Conservation (phyloP, 306 rosid genomes). For the Prinsepia uniflora region DNA sequence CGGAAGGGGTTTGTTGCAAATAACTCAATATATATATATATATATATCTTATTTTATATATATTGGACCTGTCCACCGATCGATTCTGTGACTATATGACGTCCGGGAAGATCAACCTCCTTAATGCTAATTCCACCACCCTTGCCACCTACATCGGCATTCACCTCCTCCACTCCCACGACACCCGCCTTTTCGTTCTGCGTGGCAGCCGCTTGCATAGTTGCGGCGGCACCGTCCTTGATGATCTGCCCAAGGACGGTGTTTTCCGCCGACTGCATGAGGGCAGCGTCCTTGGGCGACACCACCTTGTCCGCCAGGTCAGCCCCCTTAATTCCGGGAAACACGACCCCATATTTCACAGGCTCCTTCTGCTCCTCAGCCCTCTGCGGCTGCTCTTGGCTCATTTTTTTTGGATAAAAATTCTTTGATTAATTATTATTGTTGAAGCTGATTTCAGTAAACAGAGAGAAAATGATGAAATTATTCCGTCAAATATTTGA, state of each 20-base stretch:
- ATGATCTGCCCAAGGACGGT: slow-evolving; percentile 28
- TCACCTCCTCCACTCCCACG: slow-evolving; percentile 25
- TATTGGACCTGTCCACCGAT: slow-evolving; percentile 45
- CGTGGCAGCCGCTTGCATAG: slow-evolving; percentile 41
- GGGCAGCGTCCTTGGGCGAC: slow-evolving; percentile 41
- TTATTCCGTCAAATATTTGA: neutral
- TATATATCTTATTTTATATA: neutral
- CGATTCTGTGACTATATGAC: slow-evolving; percentile 27
- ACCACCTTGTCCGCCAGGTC: slow-evolving; percentile 37
- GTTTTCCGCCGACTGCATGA: slow-evolving; percentile 45
- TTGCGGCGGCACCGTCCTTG: slow-evolving; percentile 43
- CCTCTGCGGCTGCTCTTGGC: slow-evolving; percentile 43
- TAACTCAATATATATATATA: neutral
- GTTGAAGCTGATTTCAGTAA: neutral
- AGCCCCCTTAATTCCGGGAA: slow-evolving; percentile 28
- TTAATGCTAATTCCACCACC: slow-evolving; percentile 24
- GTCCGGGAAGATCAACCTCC: slow-evolving; percentile 28
- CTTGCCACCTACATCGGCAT: neutral
- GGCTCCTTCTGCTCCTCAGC: slow-evolving; percentile 18
- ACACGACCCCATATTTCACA: slow-evolving; percentile 42
- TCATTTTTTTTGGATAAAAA: slow-evolving; percentile 18
- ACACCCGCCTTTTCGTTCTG: slow-evolving; percentile 38
- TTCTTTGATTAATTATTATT: neutral
- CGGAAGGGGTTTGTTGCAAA: no score
- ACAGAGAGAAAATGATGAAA: neutral